These are phyloP conservation scores for Davidsoniella virescens DNA, from an alignment of 2,329 filamentous ascomycete genomes.

Conservation along the genomic window DNA sequence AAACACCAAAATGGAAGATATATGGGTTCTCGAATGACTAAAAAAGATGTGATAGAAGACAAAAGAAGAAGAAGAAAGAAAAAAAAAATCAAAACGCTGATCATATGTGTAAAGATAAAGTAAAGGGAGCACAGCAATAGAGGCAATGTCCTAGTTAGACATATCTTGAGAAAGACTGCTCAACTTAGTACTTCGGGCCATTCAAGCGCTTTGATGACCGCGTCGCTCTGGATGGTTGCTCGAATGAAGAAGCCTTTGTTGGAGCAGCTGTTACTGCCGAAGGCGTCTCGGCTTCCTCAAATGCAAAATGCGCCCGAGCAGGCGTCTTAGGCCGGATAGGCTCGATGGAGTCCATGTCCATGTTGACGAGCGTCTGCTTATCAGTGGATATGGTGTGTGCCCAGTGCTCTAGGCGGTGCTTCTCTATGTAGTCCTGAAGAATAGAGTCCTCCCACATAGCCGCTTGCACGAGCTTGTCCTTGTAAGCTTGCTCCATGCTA, in stretches of 20 bases:
- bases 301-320: no score
- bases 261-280: neutral
- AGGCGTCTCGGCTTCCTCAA: no score
- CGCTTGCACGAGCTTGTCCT: conserved; percentile 51
- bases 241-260: no score
- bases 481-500: conserved; percentile 44
- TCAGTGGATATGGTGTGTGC: conserved; percentile 24
- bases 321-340: neutral
- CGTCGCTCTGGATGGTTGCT: conserved; percentile 2
- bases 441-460: conserved; percentile 56
- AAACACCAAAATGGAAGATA: neutral
- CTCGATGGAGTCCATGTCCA: conserved; percentile 18
- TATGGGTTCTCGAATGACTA: no score
- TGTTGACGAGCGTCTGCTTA: conserved; percentile 22
- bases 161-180: conserved; percentile 1
- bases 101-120: neutral
- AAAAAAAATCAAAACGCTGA: conserved; percentile 1
- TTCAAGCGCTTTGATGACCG: conserved; percentile 10
- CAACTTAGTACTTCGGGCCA: conserved; percentile 9
- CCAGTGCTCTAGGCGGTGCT: conserved; percentile 57
- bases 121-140: neutral
- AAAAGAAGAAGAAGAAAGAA: no score
- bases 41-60: no score
- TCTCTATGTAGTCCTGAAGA: conserved; percentile 48
- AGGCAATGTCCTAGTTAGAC: neutral